Evolutionary conservation across 2,329 filamentous ascomycete species (phyloP), one percentile per base, ranked within the genome.

Genomic region (Xylariaceae sp.): DNA sequence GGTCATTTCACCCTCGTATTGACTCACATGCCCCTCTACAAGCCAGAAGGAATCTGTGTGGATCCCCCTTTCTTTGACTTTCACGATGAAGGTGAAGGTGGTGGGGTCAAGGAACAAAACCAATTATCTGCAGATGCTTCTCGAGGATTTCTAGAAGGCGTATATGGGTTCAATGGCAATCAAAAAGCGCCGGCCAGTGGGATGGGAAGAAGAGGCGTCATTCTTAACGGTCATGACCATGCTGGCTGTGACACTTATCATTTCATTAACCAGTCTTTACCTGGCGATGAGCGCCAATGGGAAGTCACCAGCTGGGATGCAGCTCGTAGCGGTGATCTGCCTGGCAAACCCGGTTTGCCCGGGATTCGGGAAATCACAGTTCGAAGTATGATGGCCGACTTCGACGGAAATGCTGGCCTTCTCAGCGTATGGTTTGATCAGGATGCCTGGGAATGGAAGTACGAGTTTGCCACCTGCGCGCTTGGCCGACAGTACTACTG

Each of bases 351-450:
- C 1, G 77, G 74, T 10, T 66, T 82, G 2, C 84, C 88, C 0
- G 88, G 88, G 0, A 78, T 97, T 4, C 81, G 93, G 34, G 94
- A 99, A 75, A 85, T 97, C 64, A 99, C 94, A 0, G 89, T 99
- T 1, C 86, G 92, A 60, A 96, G 91, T 73, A 97, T 99, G 92
- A 99, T 99, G 94, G 94, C 94, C 58, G 89, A 90, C 58, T 99
- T 89, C 74, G 88, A 86, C n/a, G 94, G 94, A 17, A 94, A 97
- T 71, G 91, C 92, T 0, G 94, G 92, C 0, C 78, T 99, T 48
- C 75, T 99, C 47, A 94, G 89, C 62, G 82, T 89, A 0, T 99
- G 93, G 93, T 97, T 93, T 70, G 90, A 97, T 72, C 74, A 82
- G 58, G 77, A 80, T 2, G 73, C 75, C 1, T 87, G 84, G 79